A percentile compares a stretch with the other conserved stretches of the same genome.
phyloP scores from a whole-genome alignment of 1,284 basidiomycete species.

The Chiua sp. region DNA sequence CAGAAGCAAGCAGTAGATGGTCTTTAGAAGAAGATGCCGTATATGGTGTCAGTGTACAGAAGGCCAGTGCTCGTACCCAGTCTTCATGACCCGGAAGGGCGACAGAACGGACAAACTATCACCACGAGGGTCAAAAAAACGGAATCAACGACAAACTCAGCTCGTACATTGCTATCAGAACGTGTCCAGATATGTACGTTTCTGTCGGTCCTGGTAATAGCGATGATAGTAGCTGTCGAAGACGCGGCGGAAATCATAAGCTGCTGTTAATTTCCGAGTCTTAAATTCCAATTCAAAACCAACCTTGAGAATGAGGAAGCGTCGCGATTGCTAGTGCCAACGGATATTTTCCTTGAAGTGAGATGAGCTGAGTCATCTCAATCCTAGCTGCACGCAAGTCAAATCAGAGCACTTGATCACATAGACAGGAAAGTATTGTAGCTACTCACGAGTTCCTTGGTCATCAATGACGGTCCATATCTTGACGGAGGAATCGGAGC shows the following conservation, averaged over 20 bases:
- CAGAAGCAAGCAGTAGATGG: constrained; percentile 77
- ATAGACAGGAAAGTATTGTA: not conserved
- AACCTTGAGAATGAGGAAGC: constrained; percentile 75
- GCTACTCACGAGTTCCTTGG: constrained; percentile 40
- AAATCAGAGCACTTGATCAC: constrained; percentile 7
- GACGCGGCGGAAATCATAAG: not conserved
- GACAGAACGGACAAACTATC: constrained; percentile 62
- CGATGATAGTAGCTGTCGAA: constrained; percentile 68
- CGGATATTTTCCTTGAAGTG: constrained; percentile 75
- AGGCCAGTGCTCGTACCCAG: constrained; percentile 86
- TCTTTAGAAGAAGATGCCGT: constrained; percentile 30
- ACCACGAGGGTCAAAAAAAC: not conserved
- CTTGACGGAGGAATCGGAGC: constrained; percentile 80
- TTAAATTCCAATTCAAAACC: constrained; percentile 44
- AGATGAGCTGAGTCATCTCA: constrained; percentile 62
- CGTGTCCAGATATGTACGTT: constrained; percentile 79
- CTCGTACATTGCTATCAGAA: constrained; percentile 49
- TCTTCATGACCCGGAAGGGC: constrained; percentile 91
- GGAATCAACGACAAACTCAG: not conserved
- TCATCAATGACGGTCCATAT: constrained; percentile 60
- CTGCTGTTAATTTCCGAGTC: not conserved
- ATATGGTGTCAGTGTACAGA: constrained; percentile 46
- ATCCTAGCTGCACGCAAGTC: constrained; percentile 44
- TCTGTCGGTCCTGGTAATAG: constrained; percentile 78
- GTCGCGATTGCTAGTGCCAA: constrained; percentile 67